phyloP scores from a whole-genome alignment of 805 yeast species.

The Komagataella phaffii region DNA sequence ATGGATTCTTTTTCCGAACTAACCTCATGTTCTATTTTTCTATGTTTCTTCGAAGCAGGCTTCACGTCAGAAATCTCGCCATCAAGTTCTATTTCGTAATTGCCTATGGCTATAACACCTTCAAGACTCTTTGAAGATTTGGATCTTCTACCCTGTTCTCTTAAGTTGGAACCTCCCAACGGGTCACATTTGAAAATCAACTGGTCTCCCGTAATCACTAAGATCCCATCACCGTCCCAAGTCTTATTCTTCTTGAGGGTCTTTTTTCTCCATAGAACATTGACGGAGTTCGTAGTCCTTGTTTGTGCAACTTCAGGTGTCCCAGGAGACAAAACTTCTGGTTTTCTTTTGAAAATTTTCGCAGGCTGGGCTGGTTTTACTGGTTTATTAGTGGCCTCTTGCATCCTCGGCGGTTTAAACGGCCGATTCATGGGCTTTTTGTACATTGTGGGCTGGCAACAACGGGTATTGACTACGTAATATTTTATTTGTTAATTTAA shows the following conservation, averaged over 20 bases:
- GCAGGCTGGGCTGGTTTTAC: background rate
- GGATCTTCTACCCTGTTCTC: conserved; percentile 5
- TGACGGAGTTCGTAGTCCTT: conserved; percentile 6
- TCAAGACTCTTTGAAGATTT: conserved; percentile 13
- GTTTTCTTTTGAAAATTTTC: background rate
- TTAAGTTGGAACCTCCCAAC: conserved; percentile 12
- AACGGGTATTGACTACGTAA: background rate
- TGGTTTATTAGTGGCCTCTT: conserved; percentile 1
- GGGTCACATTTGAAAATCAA: conserved; percentile 18
- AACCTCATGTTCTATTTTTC: background rate
- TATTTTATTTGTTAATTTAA: no score
- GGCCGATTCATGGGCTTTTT: conserved; percentile 23
- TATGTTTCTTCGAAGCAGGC: background rate
- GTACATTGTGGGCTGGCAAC: background rate
- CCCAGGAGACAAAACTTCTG: background rate
- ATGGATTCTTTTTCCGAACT: background rate
- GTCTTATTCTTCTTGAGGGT: conserved; percentile 72
- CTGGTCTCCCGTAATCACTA: conserved; percentile 19
- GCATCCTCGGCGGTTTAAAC: conserved; percentile 35
- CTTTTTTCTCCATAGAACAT: conserved; percentile 56
- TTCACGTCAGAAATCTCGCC: conserved; percentile 18
- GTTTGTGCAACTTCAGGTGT: background rate
- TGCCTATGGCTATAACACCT: conserved; percentile 34
- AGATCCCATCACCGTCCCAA: conserved; percentile 88
- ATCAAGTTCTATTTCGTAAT: conserved; percentile 52